A percentile compares a stretch with the other conserved stretches of the same genome.
phyloP scores from a whole-genome alignment of 352 stramenopile species.

The Globisporangium recalcitrans region DNA sequence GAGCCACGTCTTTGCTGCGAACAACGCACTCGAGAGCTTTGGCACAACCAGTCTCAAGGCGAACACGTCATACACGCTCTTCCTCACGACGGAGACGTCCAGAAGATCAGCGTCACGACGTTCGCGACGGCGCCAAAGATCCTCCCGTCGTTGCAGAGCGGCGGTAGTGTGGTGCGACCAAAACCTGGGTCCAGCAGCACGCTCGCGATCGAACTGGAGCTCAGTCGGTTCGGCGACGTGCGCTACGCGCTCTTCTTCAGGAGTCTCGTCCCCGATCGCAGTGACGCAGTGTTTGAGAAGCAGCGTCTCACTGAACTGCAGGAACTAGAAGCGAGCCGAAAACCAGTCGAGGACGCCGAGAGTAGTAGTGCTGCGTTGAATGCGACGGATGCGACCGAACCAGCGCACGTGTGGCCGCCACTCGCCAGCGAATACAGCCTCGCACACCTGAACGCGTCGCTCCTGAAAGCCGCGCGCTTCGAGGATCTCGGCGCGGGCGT shows the following conservation, averaged over 20 bases:
- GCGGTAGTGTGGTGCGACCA: slow-evolving; percentile 23
- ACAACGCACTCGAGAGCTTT: slow-evolving; percentile 14
- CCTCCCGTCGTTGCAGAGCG: not conserved
- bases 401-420: slow-evolving; percentile 39
- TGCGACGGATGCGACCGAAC: slow-evolving; percentile 17
- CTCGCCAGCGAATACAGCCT: slow-evolving; percentile 41
- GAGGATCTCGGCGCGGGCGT: slow-evolving; percentile 58
- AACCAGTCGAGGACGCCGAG: not conserved
- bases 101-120: slow-evolving; percentile 60
- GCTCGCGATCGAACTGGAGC: slow-evolving; percentile 45
- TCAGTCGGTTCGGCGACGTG: slow-evolving; percentile 60
- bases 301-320: not conserved
- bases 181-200: slow-evolving; percentile 36
- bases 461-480: slow-evolving; percentile 47
- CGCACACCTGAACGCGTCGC: slow-evolving; percentile 29
- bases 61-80: slow-evolving; percentile 56
- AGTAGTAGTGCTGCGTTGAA: not conserved
- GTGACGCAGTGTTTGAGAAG: slow-evolving; percentile 14
- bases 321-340: slow-evolving; percentile 15
- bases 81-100: slow-evolving; percentile 67
- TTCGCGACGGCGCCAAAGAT: slow-evolving; percentile 45
- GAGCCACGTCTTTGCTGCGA: slow-evolving; percentile 2
- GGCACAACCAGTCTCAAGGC: slow-evolving; percentile 22
- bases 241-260: slow-evolving; percentile 78
- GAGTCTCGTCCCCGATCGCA: slow-evolving; percentile 36